Evolutionary conservation across 805 yeast genomes (phyloP).

Genomic region (Candida tallmaniae): DNA sequence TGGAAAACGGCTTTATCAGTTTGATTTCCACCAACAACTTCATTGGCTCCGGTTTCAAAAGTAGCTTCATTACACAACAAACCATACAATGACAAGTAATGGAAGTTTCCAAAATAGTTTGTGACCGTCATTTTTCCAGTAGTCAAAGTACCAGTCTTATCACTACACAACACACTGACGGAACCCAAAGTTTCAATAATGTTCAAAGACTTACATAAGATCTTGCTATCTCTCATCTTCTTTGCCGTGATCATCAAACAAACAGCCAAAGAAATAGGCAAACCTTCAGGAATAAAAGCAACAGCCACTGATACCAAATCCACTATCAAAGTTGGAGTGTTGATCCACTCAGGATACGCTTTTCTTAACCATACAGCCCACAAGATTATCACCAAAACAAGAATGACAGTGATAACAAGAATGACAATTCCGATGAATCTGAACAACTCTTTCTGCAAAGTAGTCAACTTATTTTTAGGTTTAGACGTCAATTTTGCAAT

Average conservation of each 20-base stretch:
- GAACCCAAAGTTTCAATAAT: conserved; percentile 57
- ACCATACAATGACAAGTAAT: conserved; percentile 15
- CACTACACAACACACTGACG: conserved; percentile 43
- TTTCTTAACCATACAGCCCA: conserved; percentile 44
- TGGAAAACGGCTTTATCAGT: conserved; percentile 43
- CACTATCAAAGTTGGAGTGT: conserved; percentile 35
- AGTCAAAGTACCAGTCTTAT: conserved; percentile 46
- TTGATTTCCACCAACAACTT: conserved; percentile 40
- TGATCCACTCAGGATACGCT: conserved; percentile 37
- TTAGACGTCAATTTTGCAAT: conserved; percentile 39
- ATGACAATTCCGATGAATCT: conserved; percentile 28
- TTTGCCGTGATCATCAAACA: conserved; percentile 46
- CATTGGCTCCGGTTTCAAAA: conserved; percentile 10
- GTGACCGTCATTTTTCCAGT: conserved; percentile 46
- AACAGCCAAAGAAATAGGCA: conserved; percentile 48
- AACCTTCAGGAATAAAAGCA: conserved; percentile 50
- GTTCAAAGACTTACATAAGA: conserved; percentile 42
- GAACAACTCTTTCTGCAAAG: conserved; percentile 39
- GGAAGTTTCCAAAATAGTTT: conserved; percentile 7
- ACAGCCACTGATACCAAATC: conserved; percentile 44
- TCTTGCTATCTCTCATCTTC: conserved; percentile 40
- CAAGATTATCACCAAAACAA: conserved; percentile 27
- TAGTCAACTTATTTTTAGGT: conserved; percentile 36
- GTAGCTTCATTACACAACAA: conserved; percentile 34
- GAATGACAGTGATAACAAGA: conserved; percentile 20